Percentiles rank a stretch among this genome's conserved stretches.
These are phyloP conservation scores for Linnemannia elongata DNA, from an alignment of 192 early-diverging fungal species.

Conservation along the genomic window DNA sequence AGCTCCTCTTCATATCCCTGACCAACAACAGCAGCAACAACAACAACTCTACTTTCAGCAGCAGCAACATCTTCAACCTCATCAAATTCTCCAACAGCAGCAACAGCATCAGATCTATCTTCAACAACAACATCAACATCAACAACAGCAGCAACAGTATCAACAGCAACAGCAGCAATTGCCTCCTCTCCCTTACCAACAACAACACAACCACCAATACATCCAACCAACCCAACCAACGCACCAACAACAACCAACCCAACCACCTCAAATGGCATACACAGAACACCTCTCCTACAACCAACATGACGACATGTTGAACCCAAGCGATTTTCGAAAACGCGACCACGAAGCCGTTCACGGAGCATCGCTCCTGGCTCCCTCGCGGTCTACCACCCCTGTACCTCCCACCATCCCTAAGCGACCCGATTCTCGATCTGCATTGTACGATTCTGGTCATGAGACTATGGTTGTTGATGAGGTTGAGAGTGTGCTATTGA, in stretches of 20 bases:
- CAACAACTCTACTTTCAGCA: not conserved
- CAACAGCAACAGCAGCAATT: not conserved
- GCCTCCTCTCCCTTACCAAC: not conserved
- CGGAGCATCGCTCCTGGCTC: not conserved
- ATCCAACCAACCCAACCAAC: not conserved
- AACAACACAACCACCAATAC: not conserved
- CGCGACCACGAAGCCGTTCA: not conserved
- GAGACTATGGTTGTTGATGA: slow-evolving; percentile 20
- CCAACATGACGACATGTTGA: not conserved
- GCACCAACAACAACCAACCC: too few relatives aligned
- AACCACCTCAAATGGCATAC: not conserved
- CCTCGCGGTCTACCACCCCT: slow-evolving; percentile 1
- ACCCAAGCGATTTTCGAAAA: not conserved
- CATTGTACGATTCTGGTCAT: not conserved
- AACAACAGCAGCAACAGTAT: not conserved
- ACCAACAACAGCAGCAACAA: not conserved
- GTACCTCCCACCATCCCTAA: slow-evolving; percentile 12
- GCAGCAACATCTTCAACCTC: not conserved
- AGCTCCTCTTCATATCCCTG: slow-evolving; percentile 14
- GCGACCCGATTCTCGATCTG: not conserved
- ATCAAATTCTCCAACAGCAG: not conserved
- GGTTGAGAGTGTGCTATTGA: not conserved
- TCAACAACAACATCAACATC: not conserved
- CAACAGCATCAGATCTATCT: not conserved
- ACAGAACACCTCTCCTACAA: not conserved